Base-by-base conservation (phyloP, 1,284 basidiomycete species). In the Cryptococcus sp. region DNA sequence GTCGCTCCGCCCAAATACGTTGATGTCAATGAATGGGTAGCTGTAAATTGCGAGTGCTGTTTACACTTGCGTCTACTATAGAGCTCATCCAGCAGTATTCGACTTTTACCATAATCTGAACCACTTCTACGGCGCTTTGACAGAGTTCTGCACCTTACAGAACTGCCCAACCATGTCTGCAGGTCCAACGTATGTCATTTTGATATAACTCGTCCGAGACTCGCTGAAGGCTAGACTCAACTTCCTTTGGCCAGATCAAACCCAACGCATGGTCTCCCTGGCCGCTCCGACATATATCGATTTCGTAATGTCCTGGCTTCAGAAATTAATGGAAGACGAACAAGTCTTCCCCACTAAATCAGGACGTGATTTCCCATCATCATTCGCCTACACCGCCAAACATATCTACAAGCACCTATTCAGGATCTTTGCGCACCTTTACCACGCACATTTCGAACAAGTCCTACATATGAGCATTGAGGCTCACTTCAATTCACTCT, bases 231-330 rank as follows among this genome's bases (percentile, higher is more conserved):
- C n/a, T 70, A 93, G 91, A 52, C 81, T 98, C 69, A 94, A 88
- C 75, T 98, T 98, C 77, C 93, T 92, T 3, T 99, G 94, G 94
- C 88, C 96, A 65, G 96, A 97, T 76, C 86, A 89, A 67, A 89
- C 89, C 74, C 87, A 92, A 51, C 93, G 93, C 71, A 88, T 87
- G 61, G 89, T 98, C 39, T 85, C 94, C 62, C 80, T 99, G 0
- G 87, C 94, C 14, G 94, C 94, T 3, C 90, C 94, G 5, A 94
- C 91, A 23, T 98, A 98, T 76, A 93, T 98, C 59, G 94, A 98
- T 78, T 98, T 94, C 73, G 93, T 98, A 59, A 93, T 98, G 88
- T 93, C 91, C 11, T 98, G 93, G 93, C 83, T 96, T 4, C 91
- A 97, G 68, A 93, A 93, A 66, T 79, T 96, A 24, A 80, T 98